These are phyloP conservation scores for Suillus decipiens DNA, from an alignment of 768 basidiomycete genomes.

Conservation along the genomic window DNA sequence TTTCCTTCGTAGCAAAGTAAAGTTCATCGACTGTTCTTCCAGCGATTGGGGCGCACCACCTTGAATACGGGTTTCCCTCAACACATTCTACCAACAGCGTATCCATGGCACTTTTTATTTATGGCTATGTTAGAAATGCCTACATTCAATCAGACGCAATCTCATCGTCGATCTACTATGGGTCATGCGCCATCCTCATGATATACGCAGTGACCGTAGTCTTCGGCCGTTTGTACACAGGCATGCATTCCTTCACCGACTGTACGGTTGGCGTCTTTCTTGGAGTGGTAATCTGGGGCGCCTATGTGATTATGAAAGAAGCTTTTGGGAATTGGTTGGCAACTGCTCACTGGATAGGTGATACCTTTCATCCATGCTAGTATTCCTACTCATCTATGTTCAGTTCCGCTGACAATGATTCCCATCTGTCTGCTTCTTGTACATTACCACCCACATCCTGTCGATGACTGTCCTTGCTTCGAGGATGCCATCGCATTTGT, in stretches of 20 bases:
- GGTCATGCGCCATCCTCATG: conserved; percentile 45
- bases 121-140: conserved; percentile 56
- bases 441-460: conserved; percentile 91
- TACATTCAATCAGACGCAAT: conserved; percentile 40
- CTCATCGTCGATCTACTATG: conserved; percentile 45
- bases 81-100: conserved; percentile 93
- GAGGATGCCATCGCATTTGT: conserved; percentile 94
- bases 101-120: conserved; percentile 85
- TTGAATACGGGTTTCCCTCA: conserved; percentile 95
- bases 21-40: conserved; percentile 7
- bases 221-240: conserved; percentile 80
- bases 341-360: conserved; percentile 39
- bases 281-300: conserved; percentile 65
- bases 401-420: conserved; percentile 62
- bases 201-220: conserved; percentile 73
- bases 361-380: conserved; percentile 17
- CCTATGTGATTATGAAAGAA: conserved; percentile 37
- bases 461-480: conserved; percentile 97
- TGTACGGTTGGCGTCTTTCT: conserved; percentile 63
- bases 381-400: conserved; percentile 16
- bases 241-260: conserved; percentile 87
- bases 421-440: conserved; percentile 71
- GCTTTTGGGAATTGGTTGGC: conserved; percentile 46
- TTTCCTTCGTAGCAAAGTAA: conserved; percentile 1
- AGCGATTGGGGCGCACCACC: conserved; percentile 80